Evolutionary conservation across 2,329 filamentous ascomycete species (phyloP).

Genomic region (Didymellaceae sp.): DNA sequence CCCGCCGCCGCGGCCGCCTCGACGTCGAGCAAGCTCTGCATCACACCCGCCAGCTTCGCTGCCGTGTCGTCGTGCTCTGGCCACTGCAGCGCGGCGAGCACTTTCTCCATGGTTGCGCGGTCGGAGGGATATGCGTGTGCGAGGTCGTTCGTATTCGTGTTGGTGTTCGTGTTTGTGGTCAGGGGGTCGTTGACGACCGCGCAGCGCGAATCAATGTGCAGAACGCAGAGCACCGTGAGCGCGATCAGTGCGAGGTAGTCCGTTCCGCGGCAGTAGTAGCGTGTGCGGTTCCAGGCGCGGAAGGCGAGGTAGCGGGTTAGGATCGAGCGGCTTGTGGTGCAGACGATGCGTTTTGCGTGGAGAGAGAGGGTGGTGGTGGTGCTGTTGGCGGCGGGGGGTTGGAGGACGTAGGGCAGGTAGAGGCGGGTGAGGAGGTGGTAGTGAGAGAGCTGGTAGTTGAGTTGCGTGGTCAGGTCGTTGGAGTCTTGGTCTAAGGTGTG

Average conservation of each 20-base stretch:
- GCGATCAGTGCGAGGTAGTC: constrained; percentile 33
- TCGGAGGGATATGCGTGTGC: constrained; percentile 26
- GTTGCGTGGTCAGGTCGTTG: constrained; percentile 1
- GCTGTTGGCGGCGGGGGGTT: neutral
- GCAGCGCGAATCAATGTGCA: constrained; percentile 23
- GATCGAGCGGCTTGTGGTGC: constrained; percentile 24
- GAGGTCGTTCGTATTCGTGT: constrained; percentile 6
- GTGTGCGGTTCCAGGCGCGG: constrained; percentile 14
- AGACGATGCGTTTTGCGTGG: constrained; percentile 19
- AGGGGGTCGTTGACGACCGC: neutral
- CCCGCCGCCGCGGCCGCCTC: constrained; percentile 21
- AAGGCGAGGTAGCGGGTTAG: constrained; percentile 22
- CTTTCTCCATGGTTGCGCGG: constrained; percentile 24
- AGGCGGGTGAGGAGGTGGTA: constrained; percentile 26
- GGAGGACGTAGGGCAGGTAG: constrained; percentile 28
- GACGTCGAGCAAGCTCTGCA: constrained; percentile 24
- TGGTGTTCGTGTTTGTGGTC: too few species aligned
- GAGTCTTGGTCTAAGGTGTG: neutral
- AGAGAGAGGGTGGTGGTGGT: too few species aligned
- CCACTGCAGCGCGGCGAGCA: constrained; percentile 19
- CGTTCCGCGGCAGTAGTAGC: constrained; percentile 18
- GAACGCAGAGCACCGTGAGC: constrained; percentile 24
- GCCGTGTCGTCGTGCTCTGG: constrained; percentile 14
- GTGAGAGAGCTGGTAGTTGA: constrained; percentile 23
- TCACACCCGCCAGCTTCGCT: constrained; percentile 16